phyloP scores from a whole-genome alignment of 805 yeast genomes.

The Candida nemodendra region DNA sequence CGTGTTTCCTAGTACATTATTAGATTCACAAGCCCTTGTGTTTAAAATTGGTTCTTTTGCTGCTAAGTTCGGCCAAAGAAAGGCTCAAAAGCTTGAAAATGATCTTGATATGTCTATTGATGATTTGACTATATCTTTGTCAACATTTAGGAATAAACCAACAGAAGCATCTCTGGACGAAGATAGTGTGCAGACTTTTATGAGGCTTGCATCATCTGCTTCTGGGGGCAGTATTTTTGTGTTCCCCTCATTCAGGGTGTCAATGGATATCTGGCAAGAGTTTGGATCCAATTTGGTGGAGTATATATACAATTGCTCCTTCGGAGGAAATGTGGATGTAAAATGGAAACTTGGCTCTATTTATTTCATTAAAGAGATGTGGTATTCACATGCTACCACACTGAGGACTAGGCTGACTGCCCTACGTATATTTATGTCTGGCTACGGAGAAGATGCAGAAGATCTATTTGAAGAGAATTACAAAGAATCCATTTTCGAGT shows the following conservation, averaged over 20 bases:
- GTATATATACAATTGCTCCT: slow-evolving; percentile 65
- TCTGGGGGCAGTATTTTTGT: slow-evolving; percentile 77
- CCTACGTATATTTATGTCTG: slow-evolving; percentile 31
- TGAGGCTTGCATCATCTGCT: slow-evolving; percentile 53
- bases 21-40: slow-evolving; percentile 74
- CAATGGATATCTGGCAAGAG: slow-evolving; percentile 74
- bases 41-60: slow-evolving; percentile 52
- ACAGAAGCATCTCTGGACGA: slow-evolving; percentile 44
- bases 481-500: slow-evolving; percentile 32
- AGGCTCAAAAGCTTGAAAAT: slow-evolving; percentile 47
- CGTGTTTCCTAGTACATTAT: slow-evolving; percentile 78
- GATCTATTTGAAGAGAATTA: slow-evolving; percentile 32
- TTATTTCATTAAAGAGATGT: slow-evolving; percentile 88
- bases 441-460: slow-evolving; percentile 32
- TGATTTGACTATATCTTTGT: slow-evolving; percentile 65
- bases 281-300: slow-evolving; percentile 54
- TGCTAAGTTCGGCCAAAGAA: slow-evolving; percentile 53
- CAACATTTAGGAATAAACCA: slow-evolving; percentile 51
- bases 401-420: slow-evolving; percentile 57
- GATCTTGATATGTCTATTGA: slow-evolving; percentile 59
- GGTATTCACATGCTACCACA: slow-evolving; percentile 79
- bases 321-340: slow-evolving; percentile 88
- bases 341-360: slow-evolving; percentile 94
- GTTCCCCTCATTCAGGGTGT: slow-evolving; percentile 71
- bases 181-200: slow-evolving; percentile 53